phyloP scores from a whole-genome alignment of 83 land plant species.

The Larix sibirica region DNA sequence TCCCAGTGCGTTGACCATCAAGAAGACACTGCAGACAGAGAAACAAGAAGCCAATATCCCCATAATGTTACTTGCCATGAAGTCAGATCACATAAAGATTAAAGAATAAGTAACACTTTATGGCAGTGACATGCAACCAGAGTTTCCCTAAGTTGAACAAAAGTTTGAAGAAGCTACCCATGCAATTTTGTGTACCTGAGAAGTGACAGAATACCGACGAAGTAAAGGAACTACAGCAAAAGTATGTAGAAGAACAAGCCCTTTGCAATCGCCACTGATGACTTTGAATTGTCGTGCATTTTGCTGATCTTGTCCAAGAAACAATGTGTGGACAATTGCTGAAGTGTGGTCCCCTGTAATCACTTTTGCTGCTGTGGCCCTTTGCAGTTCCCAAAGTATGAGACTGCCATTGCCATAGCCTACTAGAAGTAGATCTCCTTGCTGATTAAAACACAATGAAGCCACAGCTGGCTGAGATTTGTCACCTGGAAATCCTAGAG shows the following conservation, averaged over 20 bases:
- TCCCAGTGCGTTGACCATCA: constrained; percentile 86
- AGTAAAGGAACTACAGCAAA: constrained; percentile 70
- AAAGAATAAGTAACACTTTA: background rate
- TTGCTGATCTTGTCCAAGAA: constrained; percentile 79
- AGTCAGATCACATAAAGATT: constrained; percentile 1
- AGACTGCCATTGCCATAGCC: constrained; percentile 93
- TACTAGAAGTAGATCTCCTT: constrained; percentile 89
- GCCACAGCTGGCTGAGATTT: constrained; percentile 67
- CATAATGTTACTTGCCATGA: background rate
- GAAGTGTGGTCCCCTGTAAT: constrained; percentile 78
- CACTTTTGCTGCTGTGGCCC: constrained; percentile 53
- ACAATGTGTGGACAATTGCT: constrained; percentile 80
- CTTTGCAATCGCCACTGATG: constrained; percentile 90
- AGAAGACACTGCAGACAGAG: constrained; percentile 68
- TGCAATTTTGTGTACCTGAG: constrained; percentile 47
- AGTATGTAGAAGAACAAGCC: constrained; percentile 71
- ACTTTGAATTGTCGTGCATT: constrained; percentile 76
- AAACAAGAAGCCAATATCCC: background rate
- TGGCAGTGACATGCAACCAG: background rate
- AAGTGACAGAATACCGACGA: constrained; percentile 54
- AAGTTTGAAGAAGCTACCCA: background rate
- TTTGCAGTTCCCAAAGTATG: constrained; percentile 86
- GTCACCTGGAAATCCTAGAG: constrained; percentile 70
- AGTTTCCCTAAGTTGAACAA: background rate
- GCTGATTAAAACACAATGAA: constrained; percentile 91